Percentiles rank a stretch among this genome's conserved stretches.
phyloP scores from a whole-genome alignment of 768 basidiomycete genomes.

The Tricholomella constricta region DNA sequence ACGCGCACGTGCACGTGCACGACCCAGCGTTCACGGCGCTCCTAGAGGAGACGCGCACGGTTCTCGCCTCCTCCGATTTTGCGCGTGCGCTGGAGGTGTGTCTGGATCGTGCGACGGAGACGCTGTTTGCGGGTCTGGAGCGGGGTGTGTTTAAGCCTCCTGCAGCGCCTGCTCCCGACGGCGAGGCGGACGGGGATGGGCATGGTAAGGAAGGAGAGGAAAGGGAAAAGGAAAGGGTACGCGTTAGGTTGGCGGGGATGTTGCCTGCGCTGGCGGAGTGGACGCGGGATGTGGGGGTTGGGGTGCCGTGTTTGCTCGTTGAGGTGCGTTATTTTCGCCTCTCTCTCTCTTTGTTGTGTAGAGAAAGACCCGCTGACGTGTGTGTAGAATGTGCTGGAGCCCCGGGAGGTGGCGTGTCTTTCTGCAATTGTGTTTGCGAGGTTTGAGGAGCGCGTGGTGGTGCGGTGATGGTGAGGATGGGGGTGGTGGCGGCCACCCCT shows the following conservation, averaged over 20 bases:
- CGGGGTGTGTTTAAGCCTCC: constrained; percentile 56
- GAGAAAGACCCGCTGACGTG: neutral
- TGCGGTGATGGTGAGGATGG: too few relatives aligned
- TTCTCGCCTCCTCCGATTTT: constrained; percentile 72
- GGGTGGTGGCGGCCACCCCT: too few relatives aligned
- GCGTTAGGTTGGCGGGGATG: constrained; percentile 76
- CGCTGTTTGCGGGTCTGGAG: constrained; percentile 65
- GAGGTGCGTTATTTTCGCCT: constrained; percentile 58
- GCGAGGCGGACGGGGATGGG: constrained; percentile 33
- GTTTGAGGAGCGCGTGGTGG: constrained; percentile 64
- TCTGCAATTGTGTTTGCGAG: constrained; percentile 73
- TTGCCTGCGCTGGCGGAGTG: constrained; percentile 81
- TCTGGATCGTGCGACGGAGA: constrained; percentile 67
- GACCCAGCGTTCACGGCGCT: constrained; percentile 61
- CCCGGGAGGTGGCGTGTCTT: constrained; percentile 66
- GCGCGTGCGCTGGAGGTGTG: constrained; percentile 68
- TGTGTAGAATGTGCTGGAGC: constrained; percentile 56
- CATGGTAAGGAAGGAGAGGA: constrained; percentile 24
- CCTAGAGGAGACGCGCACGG: constrained; percentile 65
- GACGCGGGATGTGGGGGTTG: constrained; percentile 68
- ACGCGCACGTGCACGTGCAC: constrained; percentile 26
- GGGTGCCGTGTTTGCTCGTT: constrained; percentile 76
- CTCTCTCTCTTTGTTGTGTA: neutral
- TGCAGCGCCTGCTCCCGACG: constrained; percentile 12
- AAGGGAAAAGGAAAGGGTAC: too few relatives aligned